Base-by-base conservation (phyloP, 768 basidiomycete genomes). In the Piloderma croceum region DNA sequence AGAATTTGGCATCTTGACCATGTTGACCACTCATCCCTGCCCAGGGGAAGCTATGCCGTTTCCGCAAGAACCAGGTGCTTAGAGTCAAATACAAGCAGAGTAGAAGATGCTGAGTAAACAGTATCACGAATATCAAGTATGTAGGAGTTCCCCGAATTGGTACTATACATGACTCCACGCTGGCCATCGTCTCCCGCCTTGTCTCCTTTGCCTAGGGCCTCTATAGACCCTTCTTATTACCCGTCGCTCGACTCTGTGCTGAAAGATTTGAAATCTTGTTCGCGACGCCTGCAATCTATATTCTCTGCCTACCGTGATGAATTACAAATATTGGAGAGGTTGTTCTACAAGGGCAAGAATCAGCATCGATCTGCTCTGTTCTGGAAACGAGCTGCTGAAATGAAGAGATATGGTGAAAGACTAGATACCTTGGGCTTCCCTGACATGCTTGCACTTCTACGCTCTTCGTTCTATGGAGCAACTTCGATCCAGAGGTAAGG, bases 1-100 rank as follows among this genome's bases (percentile, higher is more conserved):
- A 91, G 74, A 90, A 90, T 56, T 90, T 90, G 34, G 88, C 89
- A 73, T 91, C 89, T 65, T 89, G 85, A 40, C 84, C 85, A 23
- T 76, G 73, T 53, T 79, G 76, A 24, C 58, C 49, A 46, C 65
- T 61, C 73, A 73, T 74, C 39, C 38, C 53, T 27, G 37, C n/a
- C n/a, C n/a, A n/a, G n/a, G n/a, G n/a, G n/a, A n/a, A n/a, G n/a
- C n/a, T n/a, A n/a, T n/a, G n/a, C n/a, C n/a, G n/a, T n/a, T n/a
- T n/a, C n/a, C n/a, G n/a, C n/a, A n/a, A n/a, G n/a, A n/a, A n/a
- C n/a, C n/a, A n/a, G n/a, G n/a, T n/a, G n/a, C n/a, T n/a, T n/a
- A n/a, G n/a, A n/a, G n/a, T n/a, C n/a, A n/a, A n/a, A n/a, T n/a
- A n/a, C n/a, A n/a, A n/a, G n/a, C n/a, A n/a, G n/a, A n/a, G n/a